Evolutionary conservation across 306 rosid genomes (phyloP), one percentile per base, ranked within the genome.

Genomic region (Rosa chinensis): DNA sequence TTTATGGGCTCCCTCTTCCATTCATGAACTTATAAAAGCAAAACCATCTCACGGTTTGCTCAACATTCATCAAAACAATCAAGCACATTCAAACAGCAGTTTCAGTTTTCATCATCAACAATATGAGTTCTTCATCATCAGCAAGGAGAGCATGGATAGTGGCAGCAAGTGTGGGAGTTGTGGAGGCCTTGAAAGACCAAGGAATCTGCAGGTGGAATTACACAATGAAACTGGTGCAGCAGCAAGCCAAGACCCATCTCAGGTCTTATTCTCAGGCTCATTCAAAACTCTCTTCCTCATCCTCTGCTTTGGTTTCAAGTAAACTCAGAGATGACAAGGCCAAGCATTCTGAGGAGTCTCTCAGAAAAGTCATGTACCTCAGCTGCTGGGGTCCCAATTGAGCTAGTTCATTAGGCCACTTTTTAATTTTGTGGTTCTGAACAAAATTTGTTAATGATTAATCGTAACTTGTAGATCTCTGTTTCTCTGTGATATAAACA

Each of bases 341-440:
- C 52, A 91, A 85, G 79, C 81, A 82, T 16, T 84, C 91, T 50
- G 98, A 93, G 83, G 98, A 91, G 53, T 86, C 98, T 77, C 79
- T 89, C 0, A 88, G 91, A 79, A 88, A 76, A 0, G 90, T 93
- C 70, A 88, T 92, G 94, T 92, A 85, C 74, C 84, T 89, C 81
- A 91, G 92, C 64, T 77, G 73, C 13, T 90, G 95, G 92, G 95
- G 86, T 66, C 95, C 88, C 23, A 66, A 61, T 62, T 39, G 62
- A 55, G 62, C 20, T n/a, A 0, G 62, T 55, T 55, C 62, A 55
- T 20, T 25, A 20, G 62, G 25, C 12, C 62, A 20, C 25, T 53
- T 49, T 6, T 53, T 55, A 55, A 2, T 6, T 55, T 20, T 20
- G 11, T 55, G 11, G 62, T 55, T 55, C 62, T 55, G 25, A 62